Evolutionary conservation across 106 monocot species (phyloP).

Genomic region (Iris macrosiphon): DNA sequence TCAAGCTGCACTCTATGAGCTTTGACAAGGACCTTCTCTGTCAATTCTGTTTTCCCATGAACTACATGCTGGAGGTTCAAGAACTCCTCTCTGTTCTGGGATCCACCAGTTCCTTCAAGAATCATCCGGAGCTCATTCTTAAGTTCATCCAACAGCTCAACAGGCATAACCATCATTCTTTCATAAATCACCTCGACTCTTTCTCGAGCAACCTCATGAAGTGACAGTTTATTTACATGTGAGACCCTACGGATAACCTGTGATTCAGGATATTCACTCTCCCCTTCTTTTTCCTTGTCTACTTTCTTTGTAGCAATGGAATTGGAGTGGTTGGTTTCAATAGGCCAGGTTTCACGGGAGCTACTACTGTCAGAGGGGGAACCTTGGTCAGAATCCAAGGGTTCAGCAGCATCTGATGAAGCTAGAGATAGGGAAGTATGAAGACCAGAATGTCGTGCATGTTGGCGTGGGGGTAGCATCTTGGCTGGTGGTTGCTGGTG

Average conservation of each 20-base stretch:
- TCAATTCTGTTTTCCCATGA: conserved; percentile 63
- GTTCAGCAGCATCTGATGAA: conserved; percentile 62
- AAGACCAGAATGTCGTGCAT: conserved; percentile 28
- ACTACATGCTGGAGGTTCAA: conserved; percentile 74
- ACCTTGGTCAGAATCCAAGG: conserved; percentile 61
- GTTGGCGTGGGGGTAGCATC: conserved; percentile 75
- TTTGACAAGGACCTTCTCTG: conserved; percentile 42
- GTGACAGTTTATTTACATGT: conserved; percentile 29
- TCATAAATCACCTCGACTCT: conserved; percentile 71
- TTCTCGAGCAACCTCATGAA: conserved; percentile 75
- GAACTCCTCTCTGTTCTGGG: conserved; percentile 85
- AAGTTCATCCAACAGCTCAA: conserved; percentile 78
- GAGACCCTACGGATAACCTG: conserved; percentile 60
- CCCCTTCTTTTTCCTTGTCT: conserved; percentile 64
- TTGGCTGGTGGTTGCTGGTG: conserved; percentile 46
- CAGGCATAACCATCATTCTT: conserved; percentile 57
- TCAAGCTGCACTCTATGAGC: conserved; percentile 86
- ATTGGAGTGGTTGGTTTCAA: conserved; percentile 43
- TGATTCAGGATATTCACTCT: conserved; percentile 28
- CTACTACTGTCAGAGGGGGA: conserved; percentile 89
- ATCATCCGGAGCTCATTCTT: conserved; percentile 75
- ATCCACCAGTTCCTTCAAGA: conserved; percentile 81
- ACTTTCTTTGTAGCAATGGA: conserved; percentile 24
- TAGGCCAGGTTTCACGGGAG: conserved; percentile 91
- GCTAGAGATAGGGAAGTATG: conserved; percentile 66